Evolutionary conservation across 305 asterid genomes (phyloP).

Genomic region (Fraxinus xanthoxyloides): DNA sequence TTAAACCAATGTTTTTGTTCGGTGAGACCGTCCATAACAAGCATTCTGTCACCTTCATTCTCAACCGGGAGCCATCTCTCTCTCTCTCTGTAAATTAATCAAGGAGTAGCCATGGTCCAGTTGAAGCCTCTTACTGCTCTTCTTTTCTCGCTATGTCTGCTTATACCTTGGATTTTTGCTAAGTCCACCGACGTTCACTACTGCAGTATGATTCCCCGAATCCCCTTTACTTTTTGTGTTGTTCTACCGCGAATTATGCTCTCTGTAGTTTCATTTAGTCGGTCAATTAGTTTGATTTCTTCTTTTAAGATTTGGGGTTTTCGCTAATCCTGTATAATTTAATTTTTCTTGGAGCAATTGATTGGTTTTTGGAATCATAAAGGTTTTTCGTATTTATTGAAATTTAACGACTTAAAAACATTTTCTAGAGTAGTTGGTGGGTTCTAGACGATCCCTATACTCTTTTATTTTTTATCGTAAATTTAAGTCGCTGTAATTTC

Average conservation of each 20-base stretch:
- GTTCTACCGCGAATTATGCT: background rate
- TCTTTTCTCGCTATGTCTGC: slow-evolving; percentile 21
- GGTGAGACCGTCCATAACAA: background rate
- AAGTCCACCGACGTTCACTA: slow-evolving; percentile 16
- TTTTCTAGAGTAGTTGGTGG: background rate
- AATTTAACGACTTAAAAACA: background rate
- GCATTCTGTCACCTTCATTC: background rate
- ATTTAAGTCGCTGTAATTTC: background rate
- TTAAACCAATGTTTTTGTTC: background rate
- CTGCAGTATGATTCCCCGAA: slow-evolving; percentile 24
- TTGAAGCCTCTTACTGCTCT: slow-evolving; percentile 8
- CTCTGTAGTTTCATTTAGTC: background rate
- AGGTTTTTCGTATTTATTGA: background rate
- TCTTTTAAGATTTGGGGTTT: background rate
- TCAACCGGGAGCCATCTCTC: background rate
- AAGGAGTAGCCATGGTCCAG: background rate
- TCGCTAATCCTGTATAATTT: background rate
- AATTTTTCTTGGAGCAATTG: background rate
- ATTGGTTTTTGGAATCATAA: background rate
- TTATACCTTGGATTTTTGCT: slow-evolving; percentile 30
- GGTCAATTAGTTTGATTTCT: background rate
- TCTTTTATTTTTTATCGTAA: background rate
- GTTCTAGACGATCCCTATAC: background rate
- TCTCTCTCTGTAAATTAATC: background rate
- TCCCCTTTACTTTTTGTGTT: background rate